These are phyloP conservation scores for Metarhizium album DNA, from an alignment of 2,329 filamentous ascomycete genomes.

Conservation along the genomic window DNA sequence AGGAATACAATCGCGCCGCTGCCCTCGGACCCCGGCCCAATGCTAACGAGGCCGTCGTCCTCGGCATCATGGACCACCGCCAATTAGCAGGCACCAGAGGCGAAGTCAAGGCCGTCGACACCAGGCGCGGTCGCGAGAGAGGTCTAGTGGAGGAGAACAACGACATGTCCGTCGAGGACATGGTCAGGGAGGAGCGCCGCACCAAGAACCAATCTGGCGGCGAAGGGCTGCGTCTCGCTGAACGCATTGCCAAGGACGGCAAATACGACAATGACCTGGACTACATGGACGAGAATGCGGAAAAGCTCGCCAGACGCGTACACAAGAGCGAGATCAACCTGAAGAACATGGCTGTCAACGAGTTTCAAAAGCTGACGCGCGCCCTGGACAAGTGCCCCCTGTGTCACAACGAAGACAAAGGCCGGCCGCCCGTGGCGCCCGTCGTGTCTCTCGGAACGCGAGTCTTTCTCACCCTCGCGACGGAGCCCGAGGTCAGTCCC, in stretches of 20 bases:
- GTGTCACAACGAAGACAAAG: conserved; percentile 79
- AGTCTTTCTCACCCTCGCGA: conserved; percentile 78
- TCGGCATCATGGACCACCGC: conserved; percentile 81
- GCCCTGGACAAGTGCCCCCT: conserved; percentile 82
- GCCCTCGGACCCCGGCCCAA: conserved; percentile 47
- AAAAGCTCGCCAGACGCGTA: conserved; percentile 75
- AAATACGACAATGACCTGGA: conserved; percentile 90
- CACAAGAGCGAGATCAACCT: conserved; percentile 82
- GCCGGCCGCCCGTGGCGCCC: conserved; percentile 67
- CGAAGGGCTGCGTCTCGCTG: conserved; percentile 73
- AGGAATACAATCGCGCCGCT: conserved; percentile 70
- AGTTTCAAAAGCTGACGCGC: conserved; percentile 81
- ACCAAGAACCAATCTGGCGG: conserved; percentile 68
- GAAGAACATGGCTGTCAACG: conserved; percentile 74
- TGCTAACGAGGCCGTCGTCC: conserved; percentile 55
- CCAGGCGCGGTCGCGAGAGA: conserved; percentile 71
- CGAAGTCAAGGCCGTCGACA: conserved; percentile 70
- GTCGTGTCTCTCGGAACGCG: conserved; percentile 78
- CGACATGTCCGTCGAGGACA: conserved; percentile 93
- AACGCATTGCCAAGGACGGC: conserved; percentile 84
- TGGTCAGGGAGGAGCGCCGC: conserved; percentile 88
- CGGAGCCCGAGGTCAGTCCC: conserved; percentile 75
- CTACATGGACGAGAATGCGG: conserved; percentile 94
- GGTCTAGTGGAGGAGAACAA: conserved; percentile 84
- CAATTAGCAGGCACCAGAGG: conserved; percentile 64